These are phyloP conservation scores for Macrophomina pseudophaseolina DNA, from an alignment of 2,329 filamentous ascomycete genomes.

Conservation along the genomic window DNA sequence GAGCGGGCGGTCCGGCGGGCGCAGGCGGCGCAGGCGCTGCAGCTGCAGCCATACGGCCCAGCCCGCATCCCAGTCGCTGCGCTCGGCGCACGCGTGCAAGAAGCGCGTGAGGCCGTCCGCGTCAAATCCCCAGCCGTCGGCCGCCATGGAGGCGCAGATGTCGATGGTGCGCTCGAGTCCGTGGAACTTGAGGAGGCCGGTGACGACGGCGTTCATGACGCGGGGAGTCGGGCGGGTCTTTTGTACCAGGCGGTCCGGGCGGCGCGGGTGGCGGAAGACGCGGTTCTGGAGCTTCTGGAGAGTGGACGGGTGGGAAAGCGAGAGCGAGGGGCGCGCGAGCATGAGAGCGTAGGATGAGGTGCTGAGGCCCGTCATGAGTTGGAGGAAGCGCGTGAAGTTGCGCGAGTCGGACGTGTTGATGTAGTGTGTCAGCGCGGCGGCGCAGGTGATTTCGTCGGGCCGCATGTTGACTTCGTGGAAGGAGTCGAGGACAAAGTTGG, in stretches of 20 bases:
- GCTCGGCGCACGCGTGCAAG: slow-evolving; percentile 47
- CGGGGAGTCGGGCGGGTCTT: slow-evolving; percentile 51
- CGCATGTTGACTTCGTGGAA: slow-evolving; percentile 47
- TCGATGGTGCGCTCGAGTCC: slow-evolving; percentile 51
- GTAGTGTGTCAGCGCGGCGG: slow-evolving; percentile 49
- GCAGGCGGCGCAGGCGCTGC: slow-evolving; percentile 33
- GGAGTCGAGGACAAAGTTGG: slow-evolving; percentile 38
- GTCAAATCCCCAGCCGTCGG: slow-evolving; percentile 53
- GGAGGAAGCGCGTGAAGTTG: slow-evolving; percentile 47
- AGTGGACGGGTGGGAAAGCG: slow-evolving; percentile 8
- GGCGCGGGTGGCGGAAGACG: slow-evolving; percentile 23
- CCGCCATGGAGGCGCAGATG: slow-evolving; percentile 49
- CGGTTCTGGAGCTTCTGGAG: background rate
- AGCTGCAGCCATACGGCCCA: slow-evolving; percentile 51
- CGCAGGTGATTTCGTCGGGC: slow-evolving; percentile 52
- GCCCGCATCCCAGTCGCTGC: slow-evolving; percentile 44
- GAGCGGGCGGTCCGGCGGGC: slow-evolving; percentile 4
- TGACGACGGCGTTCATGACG: slow-evolving; percentile 50
- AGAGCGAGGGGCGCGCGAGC: slow-evolving; percentile 48
- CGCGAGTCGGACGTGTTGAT: slow-evolving; percentile 36
- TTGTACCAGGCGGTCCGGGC: slow-evolving; percentile 46
- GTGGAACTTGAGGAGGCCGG: slow-evolving; percentile 50
- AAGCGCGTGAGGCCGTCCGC: slow-evolving; percentile 45
- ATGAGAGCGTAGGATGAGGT: slow-evolving; percentile 41
- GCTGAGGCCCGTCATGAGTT: slow-evolving; percentile 48